Conservation (phyloP, 2,329 filamentous ascomycete genomes). For the Phialophora macrospora region DNA sequence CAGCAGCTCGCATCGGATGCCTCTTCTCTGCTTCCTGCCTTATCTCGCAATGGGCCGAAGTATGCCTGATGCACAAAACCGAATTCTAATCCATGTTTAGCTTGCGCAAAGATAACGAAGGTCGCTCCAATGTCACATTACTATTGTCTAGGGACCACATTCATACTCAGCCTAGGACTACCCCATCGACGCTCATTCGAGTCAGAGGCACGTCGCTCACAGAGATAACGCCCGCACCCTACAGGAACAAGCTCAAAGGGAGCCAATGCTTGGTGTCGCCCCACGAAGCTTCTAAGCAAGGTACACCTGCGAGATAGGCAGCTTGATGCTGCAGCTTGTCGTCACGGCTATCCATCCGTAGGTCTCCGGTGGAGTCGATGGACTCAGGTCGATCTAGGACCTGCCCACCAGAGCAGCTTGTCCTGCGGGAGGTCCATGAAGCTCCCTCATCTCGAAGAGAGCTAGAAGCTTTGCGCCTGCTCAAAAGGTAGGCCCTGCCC, state of each 20-base stretch:
- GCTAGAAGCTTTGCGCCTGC: conserved; percentile 5
- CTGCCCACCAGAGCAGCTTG: not conserved
- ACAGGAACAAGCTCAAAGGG: not conserved
- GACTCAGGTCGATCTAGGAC: not conserved
- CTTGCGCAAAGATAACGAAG: not conserved
- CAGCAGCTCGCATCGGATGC: not conserved
- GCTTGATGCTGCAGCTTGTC: not conserved
- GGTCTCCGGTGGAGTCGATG: not conserved
- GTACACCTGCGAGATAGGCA: conserved; percentile 6
- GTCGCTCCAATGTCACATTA: not conserved
- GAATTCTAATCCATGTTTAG: not conserved
- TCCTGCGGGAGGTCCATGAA: not conserved
- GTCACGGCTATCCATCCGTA: not conserved
- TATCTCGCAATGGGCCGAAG: not conserved
- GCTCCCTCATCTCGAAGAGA: not conserved
- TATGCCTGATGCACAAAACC: not conserved
- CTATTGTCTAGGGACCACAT: not conserved
- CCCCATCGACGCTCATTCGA: not conserved
- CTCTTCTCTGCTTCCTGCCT: not conserved
- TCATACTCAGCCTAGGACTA: not conserved
- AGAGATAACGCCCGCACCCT: not conserved
- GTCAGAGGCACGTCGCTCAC: not conserved
- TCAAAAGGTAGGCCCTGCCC: conserved; percentile 23
- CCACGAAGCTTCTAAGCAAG: conserved; percentile 10
- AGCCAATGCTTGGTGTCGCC: conserved; percentile 2